Conservation (phyloP, 176 grass and related monocot species). For the Ampelocalamus luodianensis region DNA sequence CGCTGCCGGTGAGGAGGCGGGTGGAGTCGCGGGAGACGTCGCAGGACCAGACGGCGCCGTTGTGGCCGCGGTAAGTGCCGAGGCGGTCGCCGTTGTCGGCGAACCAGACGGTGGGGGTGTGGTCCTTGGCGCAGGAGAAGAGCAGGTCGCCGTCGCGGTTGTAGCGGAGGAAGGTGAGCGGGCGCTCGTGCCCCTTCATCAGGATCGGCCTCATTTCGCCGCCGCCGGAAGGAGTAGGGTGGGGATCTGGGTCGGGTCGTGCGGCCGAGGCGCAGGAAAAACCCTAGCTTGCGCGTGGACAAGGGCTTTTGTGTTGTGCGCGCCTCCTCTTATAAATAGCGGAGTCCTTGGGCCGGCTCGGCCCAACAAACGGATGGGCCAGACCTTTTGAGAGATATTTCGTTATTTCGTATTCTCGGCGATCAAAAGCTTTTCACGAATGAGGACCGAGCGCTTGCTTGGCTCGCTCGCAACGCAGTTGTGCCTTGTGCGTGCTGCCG, state of each 20-base stretch:
- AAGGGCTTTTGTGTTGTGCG: background rate
- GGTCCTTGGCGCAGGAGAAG: constrained; percentile 97
- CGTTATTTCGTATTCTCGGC: too few species aligned
- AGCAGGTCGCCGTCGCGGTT: constrained; percentile 92
- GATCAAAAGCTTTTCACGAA: too few species aligned
- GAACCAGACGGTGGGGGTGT: constrained; percentile 84
- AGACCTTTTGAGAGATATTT: background rate
- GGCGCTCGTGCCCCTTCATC: constrained; percentile 96
- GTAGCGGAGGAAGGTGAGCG: constrained; percentile 91
- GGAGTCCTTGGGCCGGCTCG: accelerated
- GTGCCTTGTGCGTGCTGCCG: too few species aligned
- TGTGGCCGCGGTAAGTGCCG: constrained; percentile 94
- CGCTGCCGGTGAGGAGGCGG: constrained; percentile 72
- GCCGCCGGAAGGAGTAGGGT: background rate
- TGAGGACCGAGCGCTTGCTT: too few species aligned
- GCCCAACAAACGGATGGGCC: background rate
- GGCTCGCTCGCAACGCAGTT: too few species aligned
- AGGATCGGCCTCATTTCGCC: constrained; percentile 80
- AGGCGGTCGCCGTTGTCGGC: constrained; percentile 83
- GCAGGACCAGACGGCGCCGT: constrained; percentile 93
- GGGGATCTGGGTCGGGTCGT: constrained; percentile 6
- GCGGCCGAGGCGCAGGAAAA: constrained; percentile 1
- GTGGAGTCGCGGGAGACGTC: constrained; percentile 86
- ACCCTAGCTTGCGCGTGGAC: constrained; percentile 35
- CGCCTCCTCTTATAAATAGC: background rate